A percentile compares a stretch with the other conserved stretches of the same genome.
phyloP scores from a whole-genome alignment of 2,329 filamentous ascomycete genomes.

The Ascomycota sp. region DNA sequence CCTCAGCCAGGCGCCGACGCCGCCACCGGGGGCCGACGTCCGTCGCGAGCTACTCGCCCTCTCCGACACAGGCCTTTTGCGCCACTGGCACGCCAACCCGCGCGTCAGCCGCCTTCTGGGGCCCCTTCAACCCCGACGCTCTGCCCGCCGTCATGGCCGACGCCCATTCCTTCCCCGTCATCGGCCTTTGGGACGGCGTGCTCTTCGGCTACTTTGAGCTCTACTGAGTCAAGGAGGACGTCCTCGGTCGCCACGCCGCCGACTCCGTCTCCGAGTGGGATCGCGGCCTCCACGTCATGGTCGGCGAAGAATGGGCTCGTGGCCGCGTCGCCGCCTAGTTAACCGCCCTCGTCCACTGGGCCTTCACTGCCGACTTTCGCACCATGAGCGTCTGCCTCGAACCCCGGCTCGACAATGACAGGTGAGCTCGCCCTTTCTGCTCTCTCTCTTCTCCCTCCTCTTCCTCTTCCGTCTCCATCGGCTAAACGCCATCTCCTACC shows the following conservation, averaged over 20 bases:
- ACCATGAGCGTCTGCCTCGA: constrained; percentile 74
- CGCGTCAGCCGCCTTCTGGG: constrained; percentile 79
- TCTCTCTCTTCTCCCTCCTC: neutral
- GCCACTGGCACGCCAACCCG: constrained; percentile 75
- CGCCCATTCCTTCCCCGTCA: constrained; percentile 69
- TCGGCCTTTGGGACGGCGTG: constrained; percentile 84
- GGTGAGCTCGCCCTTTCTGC: constrained; percentile 30
- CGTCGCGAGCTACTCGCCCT: constrained; percentile 20
- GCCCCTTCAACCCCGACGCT: constrained; percentile 43
- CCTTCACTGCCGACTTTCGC: constrained; percentile 54
- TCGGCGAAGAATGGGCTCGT: constrained; percentile 83
- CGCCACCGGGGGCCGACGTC: constrained; percentile 17
- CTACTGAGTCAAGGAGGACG: constrained; percentile 94
- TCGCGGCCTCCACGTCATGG: constrained; percentile 67
- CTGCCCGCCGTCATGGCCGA: constrained; percentile 43
- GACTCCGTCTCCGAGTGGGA: constrained; percentile 59
- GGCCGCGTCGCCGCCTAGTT: constrained; percentile 71
- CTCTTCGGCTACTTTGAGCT: constrained; percentile 96
- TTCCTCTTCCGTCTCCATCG: neutral
- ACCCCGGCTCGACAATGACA: constrained; percentile 75
- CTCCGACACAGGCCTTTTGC: constrained; percentile 40
- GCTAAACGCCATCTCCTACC: no score
- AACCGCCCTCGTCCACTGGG: constrained; percentile 71
- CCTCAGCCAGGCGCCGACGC: no score
- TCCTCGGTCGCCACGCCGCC: constrained; percentile 47